phyloP scores from a whole-genome alignment of 768 basidiomycete genomes.

The Leccinellum rugosiceps region DNA sequence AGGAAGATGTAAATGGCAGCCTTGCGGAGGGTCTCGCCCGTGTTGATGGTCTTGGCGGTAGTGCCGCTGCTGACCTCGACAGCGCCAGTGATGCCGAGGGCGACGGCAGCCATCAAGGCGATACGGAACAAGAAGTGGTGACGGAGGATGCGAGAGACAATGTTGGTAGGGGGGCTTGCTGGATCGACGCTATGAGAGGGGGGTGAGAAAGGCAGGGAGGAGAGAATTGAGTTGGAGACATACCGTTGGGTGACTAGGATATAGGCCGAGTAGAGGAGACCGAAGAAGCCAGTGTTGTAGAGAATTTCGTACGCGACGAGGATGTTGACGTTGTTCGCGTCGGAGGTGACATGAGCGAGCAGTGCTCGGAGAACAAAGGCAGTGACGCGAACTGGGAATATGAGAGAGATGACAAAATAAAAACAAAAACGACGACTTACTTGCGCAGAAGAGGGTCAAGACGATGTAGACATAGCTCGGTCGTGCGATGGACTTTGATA shows the following conservation, averaged over 20 bases:
- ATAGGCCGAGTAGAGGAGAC: conserved; percentile 29
- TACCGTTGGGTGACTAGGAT: conserved; percentile 30
- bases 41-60: background rate
- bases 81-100: conserved; percentile 28
- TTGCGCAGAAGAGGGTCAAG: conserved; percentile 24
- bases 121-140: conserved; percentile 24
- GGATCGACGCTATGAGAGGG: conserved; percentile 7
- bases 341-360: conserved; percentile 14
- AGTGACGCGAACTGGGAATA: conserved; percentile 11
- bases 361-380: conserved; percentile 18
- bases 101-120: conserved; percentile 23
- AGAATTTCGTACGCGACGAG: conserved; percentile 31
- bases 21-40: conserved; percentile 26
- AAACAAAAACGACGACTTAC: conserved; percentile 9
- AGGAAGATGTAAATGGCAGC: conserved; percentile 31
- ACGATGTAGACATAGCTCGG: conserved; percentile 22
- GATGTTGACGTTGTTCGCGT: conserved; percentile 19
- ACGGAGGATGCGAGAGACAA: conserved; percentile 16
- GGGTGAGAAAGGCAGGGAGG: background rate
- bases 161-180: conserved; percentile 15
- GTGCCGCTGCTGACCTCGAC: conserved; percentile 11
- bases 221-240: background rate
- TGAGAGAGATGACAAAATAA: background rate
- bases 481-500: conserved; percentile 11
- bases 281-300: conserved; percentile 36